Base-by-base conservation (phyloP, 805 yeast species). In the Teunomyces aglyptinius region DNA sequence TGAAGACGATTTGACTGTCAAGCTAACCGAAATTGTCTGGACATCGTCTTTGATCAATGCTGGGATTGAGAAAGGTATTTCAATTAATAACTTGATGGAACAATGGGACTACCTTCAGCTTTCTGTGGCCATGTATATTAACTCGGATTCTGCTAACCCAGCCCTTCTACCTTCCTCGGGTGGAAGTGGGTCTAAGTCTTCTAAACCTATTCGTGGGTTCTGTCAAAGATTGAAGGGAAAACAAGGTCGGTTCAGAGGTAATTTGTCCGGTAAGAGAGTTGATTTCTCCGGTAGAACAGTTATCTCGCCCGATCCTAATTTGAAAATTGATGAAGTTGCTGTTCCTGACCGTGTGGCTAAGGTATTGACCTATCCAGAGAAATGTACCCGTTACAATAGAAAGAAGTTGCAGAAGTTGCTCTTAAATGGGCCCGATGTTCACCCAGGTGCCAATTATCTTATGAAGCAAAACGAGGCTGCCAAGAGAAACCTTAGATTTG, bases 281-380 rank as follows among this genome's bases (percentile, higher is more conserved):
- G 99, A 94, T 68, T 94, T 94, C 63, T 90, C 97, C 0, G 99
- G 96, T 43, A 82, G 99, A 73, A 94, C 99, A 0, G 99, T 94
- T 56, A 94, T 94, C 61, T 92, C 98, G 2, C 99, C 99, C 2
- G 99, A 94, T 73, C 99, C 99, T 31, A 94, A 94, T 64, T 73
- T 94, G 57, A 77, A 86, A 24, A 89, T 94, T 52, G 98, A 94
- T 68, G 97, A 94, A 68, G 99, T 94, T 35, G 99, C 99, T 1
- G 98, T 94, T 20, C 99, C 99, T 6, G 97, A 91, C 58, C 77
- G 95, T 53, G 97, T 94, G 26, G 98, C 98, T 13, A 94, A 91
- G 67, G 87, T 94, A 18, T 75, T 94, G 59, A 94, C 99, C 0
- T 94, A 87, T 64, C 99, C 99, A 0, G 99, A 94, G 73, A 85